Evolutionary conservation across 202 grass and related monocot species (phyloP).

Genomic region (Dendrocalamus latiflorus): DNA sequence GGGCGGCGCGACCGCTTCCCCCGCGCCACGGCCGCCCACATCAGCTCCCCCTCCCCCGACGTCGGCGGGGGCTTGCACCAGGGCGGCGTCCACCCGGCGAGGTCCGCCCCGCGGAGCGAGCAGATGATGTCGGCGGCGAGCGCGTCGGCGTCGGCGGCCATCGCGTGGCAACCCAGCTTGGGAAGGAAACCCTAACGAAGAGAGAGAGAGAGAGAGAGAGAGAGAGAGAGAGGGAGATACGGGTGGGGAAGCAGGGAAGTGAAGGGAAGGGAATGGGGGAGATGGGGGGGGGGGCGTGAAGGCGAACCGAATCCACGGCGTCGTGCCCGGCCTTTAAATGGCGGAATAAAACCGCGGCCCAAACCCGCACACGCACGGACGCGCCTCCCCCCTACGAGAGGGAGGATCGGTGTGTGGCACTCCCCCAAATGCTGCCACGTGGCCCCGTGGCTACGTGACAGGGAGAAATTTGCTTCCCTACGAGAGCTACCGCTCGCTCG

Average conservation of each 20-base stretch:
- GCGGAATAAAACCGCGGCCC: conserved; percentile 38
- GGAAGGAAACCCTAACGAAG: neutral
- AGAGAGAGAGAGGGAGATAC: neutral
- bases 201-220: neutral
- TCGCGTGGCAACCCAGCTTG: too few species aligned
- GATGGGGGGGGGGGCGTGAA: neutral
- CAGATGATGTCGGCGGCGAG: conserved; percentile 47
- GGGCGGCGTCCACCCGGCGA: conserved; percentile 51
- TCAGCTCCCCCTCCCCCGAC: conserved; percentile 7
- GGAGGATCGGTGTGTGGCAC: too few species aligned
- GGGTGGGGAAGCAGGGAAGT: neutral
- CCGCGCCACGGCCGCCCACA: conserved; percentile 36
- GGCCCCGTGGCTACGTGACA: too few species aligned
- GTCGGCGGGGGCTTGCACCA: neutral
- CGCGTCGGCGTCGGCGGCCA: conserved; percentile 14
- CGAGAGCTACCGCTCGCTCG: neutral
- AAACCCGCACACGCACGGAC: conserved; percentile 13
- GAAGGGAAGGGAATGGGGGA: neutral
- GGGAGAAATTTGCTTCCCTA: neutral
- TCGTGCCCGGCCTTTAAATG: conserved; percentile 40
- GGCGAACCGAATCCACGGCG: conserved; percentile 18
- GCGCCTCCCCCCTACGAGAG: neutral
- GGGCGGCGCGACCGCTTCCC: conserved; percentile 50
- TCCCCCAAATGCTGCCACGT: too few species aligned
- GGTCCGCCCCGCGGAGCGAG: conserved; percentile 42